Conservation (phyloP, 2,329 filamentous ascomycete species). For the Amauroascus niger region DNA sequence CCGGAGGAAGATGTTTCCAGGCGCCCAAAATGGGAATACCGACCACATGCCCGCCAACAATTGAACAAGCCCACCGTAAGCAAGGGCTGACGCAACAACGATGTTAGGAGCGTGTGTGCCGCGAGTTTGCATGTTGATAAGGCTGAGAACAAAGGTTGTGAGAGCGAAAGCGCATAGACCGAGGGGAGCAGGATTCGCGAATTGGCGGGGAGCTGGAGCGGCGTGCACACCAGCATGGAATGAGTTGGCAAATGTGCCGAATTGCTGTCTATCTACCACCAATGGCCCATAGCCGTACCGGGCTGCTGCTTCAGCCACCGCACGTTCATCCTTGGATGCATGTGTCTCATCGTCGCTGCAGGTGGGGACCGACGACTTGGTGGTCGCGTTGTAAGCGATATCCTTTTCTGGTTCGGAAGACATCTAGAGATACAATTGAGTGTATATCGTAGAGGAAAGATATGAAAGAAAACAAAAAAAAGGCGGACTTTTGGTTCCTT, state of each 20-base stretch:
- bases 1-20: neutral
- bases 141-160: slow-evolving; percentile 69
- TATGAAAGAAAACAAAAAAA: neutral
- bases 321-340: slow-evolving; percentile 36
- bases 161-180: slow-evolving; percentile 70
- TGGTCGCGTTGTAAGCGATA: neutral
- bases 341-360: slow-evolving; percentile 8
- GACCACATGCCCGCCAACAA: slow-evolving; percentile 80
- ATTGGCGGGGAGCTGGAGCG: slow-evolving; percentile 46
- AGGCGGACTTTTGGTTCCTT: neutral
- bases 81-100: slow-evolving; percentile 59
- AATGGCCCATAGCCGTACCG: slow-evolving; percentile 45
- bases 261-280: slow-evolving; percentile 38
- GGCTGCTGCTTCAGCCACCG: slow-evolving; percentile 37
- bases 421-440: neutral
- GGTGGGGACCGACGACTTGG: slow-evolving; percentile 5
- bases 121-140: slow-evolving; percentile 60
- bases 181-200: slow-evolving; percentile 70
- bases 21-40: slow-evolving; percentile 20
- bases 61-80: slow-evolving; percentile 70
- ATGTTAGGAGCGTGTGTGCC: slow-evolving; percentile 54
- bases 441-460: neutral
- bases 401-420: neutral
- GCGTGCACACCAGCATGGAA: slow-evolving; percentile 63
- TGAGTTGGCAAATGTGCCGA: slow-evolving; percentile 60